These are phyloP conservation scores for Xylaria sp. DNA, from an alignment of 2,329 filamentous ascomycete species.

Conservation along the genomic window DNA sequence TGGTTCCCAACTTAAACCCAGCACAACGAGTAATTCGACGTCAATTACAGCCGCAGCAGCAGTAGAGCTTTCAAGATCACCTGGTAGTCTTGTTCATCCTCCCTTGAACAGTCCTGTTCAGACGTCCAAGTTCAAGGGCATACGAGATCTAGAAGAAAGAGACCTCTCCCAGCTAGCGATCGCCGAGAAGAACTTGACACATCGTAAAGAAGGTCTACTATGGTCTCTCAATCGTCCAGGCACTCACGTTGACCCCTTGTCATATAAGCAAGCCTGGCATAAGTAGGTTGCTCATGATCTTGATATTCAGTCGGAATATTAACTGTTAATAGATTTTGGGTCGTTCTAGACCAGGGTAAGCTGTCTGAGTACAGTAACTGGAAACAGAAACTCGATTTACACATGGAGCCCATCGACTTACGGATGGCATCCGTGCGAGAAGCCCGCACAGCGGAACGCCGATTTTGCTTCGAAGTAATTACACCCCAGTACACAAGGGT, in stretches of 20 bases:
- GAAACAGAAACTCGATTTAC: constrained; percentile 96
- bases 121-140: constrained; percentile 81
- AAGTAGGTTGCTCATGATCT: constrained; percentile 71
- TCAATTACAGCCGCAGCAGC: constrained; percentile 49
- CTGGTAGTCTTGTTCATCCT: constrained; percentile 63
- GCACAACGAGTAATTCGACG: constrained; percentile 59
- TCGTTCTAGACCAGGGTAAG: constrained; percentile 95
- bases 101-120: constrained; percentile 63
- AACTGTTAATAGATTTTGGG: constrained; percentile 81
- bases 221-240: constrained; percentile 95
- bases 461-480: constrained; percentile 98
- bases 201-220: constrained; percentile 91
- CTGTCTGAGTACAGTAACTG: constrained; percentile 99
- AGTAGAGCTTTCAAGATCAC: constrained; percentile 66
- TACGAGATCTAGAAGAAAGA: constrained; percentile 90
- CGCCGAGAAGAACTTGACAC: constrained; percentile 70
- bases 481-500: constrained; percentile 96
- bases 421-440: constrained; percentile 97
- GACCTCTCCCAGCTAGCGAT: constrained; percentile 65
- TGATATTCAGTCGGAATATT: constrained; percentile 22
- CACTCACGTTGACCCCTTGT: constrained; percentile 94
- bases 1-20: constrained; percentile 71
- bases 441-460: constrained; percentile 90
- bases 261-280: constrained; percentile 96
- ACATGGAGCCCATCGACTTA: constrained; percentile 97